These are phyloP conservation scores for Neurospora hispaniola DNA, from an alignment of 495 filamentous ascomycete species.

Conservation along the genomic window DNA sequence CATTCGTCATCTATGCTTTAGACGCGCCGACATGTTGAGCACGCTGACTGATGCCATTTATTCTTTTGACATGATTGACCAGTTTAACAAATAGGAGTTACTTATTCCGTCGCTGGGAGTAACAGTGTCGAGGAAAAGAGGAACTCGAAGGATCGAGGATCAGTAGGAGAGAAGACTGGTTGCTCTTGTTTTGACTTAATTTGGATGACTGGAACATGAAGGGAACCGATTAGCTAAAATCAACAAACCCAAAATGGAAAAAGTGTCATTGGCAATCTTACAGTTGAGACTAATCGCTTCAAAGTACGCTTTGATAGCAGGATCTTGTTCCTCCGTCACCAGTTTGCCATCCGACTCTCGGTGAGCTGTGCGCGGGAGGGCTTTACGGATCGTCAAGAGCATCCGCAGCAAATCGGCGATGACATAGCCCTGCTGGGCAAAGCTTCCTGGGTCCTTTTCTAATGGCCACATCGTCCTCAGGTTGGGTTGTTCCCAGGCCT, in stretches of 20 bases:
- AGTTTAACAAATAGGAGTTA: background rate
- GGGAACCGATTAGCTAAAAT: conserved; percentile 4
- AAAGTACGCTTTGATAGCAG: conserved; percentile 47
- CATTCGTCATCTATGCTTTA: background rate
- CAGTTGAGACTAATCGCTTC: conserved; percentile 48
- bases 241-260: background rate
- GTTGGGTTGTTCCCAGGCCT: conserved; percentile 55
- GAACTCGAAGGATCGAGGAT: conserved; percentile 59
- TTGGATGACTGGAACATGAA: conserved; percentile 17
- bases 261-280: conserved; percentile 27
- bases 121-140: conserved; percentile 54
- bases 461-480: conserved; percentile 57
- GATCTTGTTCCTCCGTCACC: conserved; percentile 42
- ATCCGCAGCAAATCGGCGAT: conserved; percentile 64
- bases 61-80: background rate
- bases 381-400: conserved; percentile 61
- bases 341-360: conserved; percentile 45
- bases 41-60: background rate
- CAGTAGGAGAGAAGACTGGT: conserved; percentile 47
- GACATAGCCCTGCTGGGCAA: conserved; percentile 58
- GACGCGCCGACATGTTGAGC: background rate
- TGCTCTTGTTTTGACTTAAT: conserved; percentile 31
- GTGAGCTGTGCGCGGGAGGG: conserved; percentile 50
- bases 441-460: conserved; percentile 52
- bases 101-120: conserved; percentile 26